Conservation (phyloP, 495 filamentous ascomycete genomes). For the Tirmania nivea region DNA sequence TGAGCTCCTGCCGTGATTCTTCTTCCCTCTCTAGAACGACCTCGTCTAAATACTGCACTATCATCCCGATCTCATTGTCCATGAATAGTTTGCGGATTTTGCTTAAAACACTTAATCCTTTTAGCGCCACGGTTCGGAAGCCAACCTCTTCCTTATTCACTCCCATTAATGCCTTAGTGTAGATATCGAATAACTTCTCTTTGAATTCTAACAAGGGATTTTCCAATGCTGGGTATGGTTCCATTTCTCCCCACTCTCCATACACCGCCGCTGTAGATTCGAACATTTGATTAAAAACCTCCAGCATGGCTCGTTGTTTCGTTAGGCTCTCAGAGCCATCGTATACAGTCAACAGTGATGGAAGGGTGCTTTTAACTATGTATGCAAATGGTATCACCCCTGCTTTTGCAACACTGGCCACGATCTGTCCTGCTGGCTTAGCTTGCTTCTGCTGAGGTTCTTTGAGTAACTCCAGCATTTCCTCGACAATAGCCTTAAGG, state of each 20-base stretch:
- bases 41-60: constrained; percentile 43
- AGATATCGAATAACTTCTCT: constrained; percentile 38
- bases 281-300: constrained; percentile 37
- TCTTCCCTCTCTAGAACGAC: constrained; percentile 39
- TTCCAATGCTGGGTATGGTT: constrained; percentile 15
- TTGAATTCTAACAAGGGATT: constrained; percentile 38
- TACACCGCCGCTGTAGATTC: constrained; percentile 35
- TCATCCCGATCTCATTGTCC: constrained; percentile 39
- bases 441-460: constrained; percentile 63
- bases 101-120: constrained; percentile 36
- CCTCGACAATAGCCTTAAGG: constrained; percentile 40
- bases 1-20: constrained; percentile 29
- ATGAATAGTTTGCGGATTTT: constrained; percentile 35
- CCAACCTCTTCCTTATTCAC: constrained; percentile 42
- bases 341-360: constrained; percentile 40
- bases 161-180: constrained; percentile 37
- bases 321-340: constrained; percentile 39
- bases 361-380: constrained; percentile 33
- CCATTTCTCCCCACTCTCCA: constrained; percentile 31
- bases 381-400: constrained; percentile 34
- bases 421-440: constrained; percentile 41
- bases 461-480: constrained; percentile 48
- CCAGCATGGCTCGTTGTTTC: constrained; percentile 46
- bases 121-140: constrained; percentile 38
- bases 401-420: constrained; percentile 33